A percentile compares a stretch with the other conserved stretches of the same genome.
Conservation (phyloP, 2,329 filamentous ascomycete species). For the Teratosphaeria epicoccoides region DNA sequence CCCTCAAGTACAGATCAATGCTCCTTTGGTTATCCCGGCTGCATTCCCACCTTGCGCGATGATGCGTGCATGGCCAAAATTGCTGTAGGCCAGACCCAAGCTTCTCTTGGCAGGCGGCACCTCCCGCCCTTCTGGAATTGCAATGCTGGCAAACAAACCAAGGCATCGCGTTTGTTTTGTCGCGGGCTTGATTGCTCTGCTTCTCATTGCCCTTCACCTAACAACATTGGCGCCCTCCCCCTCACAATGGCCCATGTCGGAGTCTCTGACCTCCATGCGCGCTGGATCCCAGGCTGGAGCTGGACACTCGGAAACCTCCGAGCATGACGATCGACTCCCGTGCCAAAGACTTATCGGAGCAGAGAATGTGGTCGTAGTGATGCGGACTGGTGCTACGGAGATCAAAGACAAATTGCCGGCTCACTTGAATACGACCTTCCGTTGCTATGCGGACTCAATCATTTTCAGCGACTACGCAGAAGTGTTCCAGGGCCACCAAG, state of each 20-base stretch:
- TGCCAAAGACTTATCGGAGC: constrained; percentile 19
- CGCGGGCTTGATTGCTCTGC: neutral
- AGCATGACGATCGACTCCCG: neutral
- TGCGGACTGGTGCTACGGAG: constrained; percentile 50
- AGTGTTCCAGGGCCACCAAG: constrained; percentile 35
- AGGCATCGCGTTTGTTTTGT: neutral
- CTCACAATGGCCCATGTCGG: neutral
- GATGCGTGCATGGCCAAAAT: too few relatives aligned
- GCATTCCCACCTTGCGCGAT: too few relatives aligned
- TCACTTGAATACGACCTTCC: constrained; percentile 44
- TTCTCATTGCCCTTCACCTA: neutral
- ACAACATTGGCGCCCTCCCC: neutral
- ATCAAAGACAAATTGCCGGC: constrained; percentile 45
- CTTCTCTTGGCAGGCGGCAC: too few relatives aligned
- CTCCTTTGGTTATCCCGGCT: too few relatives aligned
- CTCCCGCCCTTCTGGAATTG: neutral
- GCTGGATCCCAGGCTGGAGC: neutral
- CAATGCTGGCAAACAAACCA: neutral
- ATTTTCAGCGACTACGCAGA: constrained; percentile 51
- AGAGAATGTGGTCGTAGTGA: constrained; percentile 45
- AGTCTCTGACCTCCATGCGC: neutral
- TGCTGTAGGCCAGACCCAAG: too few relatives aligned
- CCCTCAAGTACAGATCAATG: too few relatives aligned
- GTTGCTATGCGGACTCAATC: constrained; percentile 44
- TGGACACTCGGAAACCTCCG: neutral